Evolutionary conservation across 1,139 yeast genomes (phyloP), one percentile per base, ranked within the genome.

Genomic region (Geotrichum australiense): DNA sequence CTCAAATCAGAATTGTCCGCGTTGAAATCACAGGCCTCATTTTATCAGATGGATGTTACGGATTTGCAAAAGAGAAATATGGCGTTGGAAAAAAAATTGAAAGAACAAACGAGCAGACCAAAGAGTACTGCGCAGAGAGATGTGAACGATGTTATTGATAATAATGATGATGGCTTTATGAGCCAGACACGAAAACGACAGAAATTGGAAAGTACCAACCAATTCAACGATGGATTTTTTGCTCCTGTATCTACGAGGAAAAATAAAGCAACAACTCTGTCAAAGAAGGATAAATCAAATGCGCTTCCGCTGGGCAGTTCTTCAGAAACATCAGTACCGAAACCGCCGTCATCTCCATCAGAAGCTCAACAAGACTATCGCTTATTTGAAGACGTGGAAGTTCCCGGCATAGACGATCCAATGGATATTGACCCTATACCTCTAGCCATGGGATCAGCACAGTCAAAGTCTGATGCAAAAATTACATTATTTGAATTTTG

Each of bases 1-100:
- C 57, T 78, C 42, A 64, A 64, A 42, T 65, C 64, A 27, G 65
- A 70, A 20, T 65, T 82, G 2, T 76, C 70, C 49, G 70, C 71
- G 47, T 60, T 80, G 33, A 83, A 79, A 53, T 86, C 80, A 52
- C 93, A 84, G 53, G 76, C 76, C 62, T 74, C 76, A 63, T 84
- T 86, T 53, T 59, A 83, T 28, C 57, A 59, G 3, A 62, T 65
- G 49, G 78, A 69, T 47, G 24, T 39, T 2, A 10, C 22, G 16
- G 27, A 10, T n/a, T 35, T 39, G 8, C 39, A 37, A 15, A 23
- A 34, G 7, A 27, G 23, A 11, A 34, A 39, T 16, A 14, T 12
- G 11, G 23, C 25, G 12, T 16, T 39, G 20, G 43, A 39, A 23
- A 18, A 26, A 7, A 28, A 31, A 19, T 33, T 39, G 10, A 23